A percentile compares a stretch with the other conserved stretches of the same genome.
These are phyloP conservation scores for Pseudonitzschia multistriata DNA, from an alignment of 108 stramenopile genomes.

Conservation along the genomic window DNA sequence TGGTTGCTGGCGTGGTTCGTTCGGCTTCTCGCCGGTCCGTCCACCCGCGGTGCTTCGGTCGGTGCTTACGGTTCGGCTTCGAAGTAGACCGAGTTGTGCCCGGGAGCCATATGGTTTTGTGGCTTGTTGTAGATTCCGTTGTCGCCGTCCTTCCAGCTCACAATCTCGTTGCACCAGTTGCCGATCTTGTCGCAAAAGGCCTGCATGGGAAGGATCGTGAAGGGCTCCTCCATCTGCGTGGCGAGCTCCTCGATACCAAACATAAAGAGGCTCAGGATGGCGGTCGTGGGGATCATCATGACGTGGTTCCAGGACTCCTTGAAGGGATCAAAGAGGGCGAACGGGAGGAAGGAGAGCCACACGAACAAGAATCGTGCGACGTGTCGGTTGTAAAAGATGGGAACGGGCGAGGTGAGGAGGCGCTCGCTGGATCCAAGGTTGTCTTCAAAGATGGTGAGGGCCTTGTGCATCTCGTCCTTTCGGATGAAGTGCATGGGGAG, in stretches of 20 bases:
- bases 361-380: constrained; percentile 77
- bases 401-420: constrained; percentile 66
- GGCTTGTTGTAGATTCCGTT: constrained; percentile 20
- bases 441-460: constrained; percentile 72
- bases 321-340: constrained; percentile 76
- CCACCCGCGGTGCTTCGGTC: too few species aligned
- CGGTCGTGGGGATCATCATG: constrained; percentile 65
- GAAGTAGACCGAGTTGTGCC: constrained; percentile 19
- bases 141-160: constrained; percentile 25
- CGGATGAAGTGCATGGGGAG: constrained; percentile 79
- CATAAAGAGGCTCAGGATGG: constrained; percentile 57
- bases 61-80: constrained; percentile 5
- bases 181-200: constrained; percentile 61
- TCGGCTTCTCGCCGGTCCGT: too few species aligned
- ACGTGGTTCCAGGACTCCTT: constrained; percentile 70
- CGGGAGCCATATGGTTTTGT: not conserved
- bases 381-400: constrained; percentile 71
- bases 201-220: constrained; percentile 66
- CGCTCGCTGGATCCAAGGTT: constrained; percentile 64
- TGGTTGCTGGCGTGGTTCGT: too few species aligned
- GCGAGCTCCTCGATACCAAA: constrained; percentile 88
- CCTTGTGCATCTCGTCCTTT: constrained; percentile 68
- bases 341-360: constrained; percentile 72
- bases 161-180: constrained; percentile 37
- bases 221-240: constrained; percentile 83